Percentiles rank a stretch among this genome's conserved stretches.
Conservation (phyloP, 345 rosid species). For the Syzygium jambos region DNA sequence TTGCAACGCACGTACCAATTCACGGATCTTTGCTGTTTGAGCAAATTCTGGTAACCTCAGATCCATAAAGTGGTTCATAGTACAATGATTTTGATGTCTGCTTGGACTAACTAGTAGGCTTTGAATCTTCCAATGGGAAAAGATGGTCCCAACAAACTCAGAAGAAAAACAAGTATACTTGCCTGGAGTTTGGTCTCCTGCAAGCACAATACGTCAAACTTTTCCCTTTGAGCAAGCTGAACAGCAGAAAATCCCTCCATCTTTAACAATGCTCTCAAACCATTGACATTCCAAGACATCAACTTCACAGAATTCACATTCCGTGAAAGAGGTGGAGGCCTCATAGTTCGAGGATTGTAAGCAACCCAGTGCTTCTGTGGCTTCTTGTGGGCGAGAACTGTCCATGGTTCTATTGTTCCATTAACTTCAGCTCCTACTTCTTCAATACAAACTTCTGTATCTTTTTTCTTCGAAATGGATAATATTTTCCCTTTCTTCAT, state of each 20-base stretch:
- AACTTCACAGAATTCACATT: conserved; percentile 48
- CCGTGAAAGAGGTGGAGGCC: conserved; percentile 42
- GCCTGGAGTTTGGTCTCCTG: conserved; percentile 95
- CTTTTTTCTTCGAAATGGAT: conserved; percentile 17
- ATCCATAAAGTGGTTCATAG: not conserved
- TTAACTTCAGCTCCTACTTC: conserved; percentile 11
- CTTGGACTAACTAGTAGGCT: not conserved
- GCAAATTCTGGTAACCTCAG: not conserved
- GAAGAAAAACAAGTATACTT: conserved; percentile 6
- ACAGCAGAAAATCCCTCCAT: conserved; percentile 58
- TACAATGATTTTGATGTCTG: not conserved
- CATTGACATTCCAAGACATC: conserved; percentile 97
- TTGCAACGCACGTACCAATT: not conserved
- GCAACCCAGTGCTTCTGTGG: conserved; percentile 81
- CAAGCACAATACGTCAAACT: conserved; percentile 81
- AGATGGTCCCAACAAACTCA: not conserved
- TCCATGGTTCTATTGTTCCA: conserved; percentile 57
- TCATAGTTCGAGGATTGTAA: conserved; percentile 77
- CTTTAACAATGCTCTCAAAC: conserved; percentile 77
- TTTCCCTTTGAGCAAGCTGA: conserved; percentile 79
- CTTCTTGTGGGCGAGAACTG: conserved; percentile 80
- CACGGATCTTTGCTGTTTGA: not conserved
- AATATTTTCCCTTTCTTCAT: conserved; percentile 22
- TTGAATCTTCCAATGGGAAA: not conserved
- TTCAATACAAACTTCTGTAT: conserved; percentile 14